Base-by-base conservation (phyloP, 2,329 filamentous ascomycete genomes). In the Aspergillus sclerotialis region DNA sequence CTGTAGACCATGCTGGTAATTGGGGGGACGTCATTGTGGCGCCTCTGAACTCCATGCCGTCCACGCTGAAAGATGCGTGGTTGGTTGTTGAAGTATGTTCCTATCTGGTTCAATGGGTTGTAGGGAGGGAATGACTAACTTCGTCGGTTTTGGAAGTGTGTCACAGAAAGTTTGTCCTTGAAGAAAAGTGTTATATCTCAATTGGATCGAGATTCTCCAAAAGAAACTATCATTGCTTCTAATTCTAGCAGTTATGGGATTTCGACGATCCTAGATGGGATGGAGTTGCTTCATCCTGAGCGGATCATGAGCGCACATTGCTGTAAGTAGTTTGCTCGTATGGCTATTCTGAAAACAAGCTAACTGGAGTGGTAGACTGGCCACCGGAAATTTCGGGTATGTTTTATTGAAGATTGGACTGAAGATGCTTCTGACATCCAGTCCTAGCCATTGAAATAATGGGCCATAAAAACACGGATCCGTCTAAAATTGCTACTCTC, bases 211-310 rank as follows among this genome's bases (percentile, higher is more conserved):
- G 30, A 62, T 2, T 56, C 66, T 0, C 44, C 50, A 0, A 37
- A 48, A 0, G 52, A 60, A 1, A 60, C 59, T 0, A 63, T 69
- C 5, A 59, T 71, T 28, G 67, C 63, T 0, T 68, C 65, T 0
- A 71, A 71, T 33, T 70, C 68, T 1, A 69, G 66, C 37, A 69
- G 66, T 32, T 69, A 67, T 40, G 58, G 60, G 5, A 67, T 64
- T 13, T 50, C 52, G 0, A 65, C 69, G 32, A 67, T 70, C n/a
- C 39, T 68, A 0, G 47, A 63, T 1, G 54, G 52, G 0, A 34
- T 69, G 14, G 40, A 41, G 0, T 30, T 69, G 7, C 56, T 52
- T 17, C 48, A 63, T 9, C 47, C 45, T 5, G 43, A 49, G 0
- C 52, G 67, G 2, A 44, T 70, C 12, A 41, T 68, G 16, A 70